Percentiles rank a stretch among this genome's conserved stretches.
phyloP scores from a whole-genome alignment of 148 eudicot species.

The Heliamphora exappendiculata region DNA sequence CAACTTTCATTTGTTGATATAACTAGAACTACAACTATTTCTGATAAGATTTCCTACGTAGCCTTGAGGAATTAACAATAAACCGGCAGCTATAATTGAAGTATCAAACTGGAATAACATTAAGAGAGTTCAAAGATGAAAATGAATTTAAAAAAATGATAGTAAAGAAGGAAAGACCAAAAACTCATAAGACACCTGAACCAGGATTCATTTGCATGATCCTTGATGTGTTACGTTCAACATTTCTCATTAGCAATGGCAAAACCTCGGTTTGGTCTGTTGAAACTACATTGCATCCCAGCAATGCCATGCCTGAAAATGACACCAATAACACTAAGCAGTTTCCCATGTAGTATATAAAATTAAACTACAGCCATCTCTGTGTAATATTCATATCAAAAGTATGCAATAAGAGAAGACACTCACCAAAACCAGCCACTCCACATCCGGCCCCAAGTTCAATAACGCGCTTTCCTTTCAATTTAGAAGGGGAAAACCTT shows the following conservation, averaged over 20 bases:
- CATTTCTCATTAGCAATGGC: conserved; percentile 77
- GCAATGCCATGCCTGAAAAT: conserved; percentile 76
- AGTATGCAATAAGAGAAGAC: conserved; percentile 4
- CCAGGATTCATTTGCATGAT: conserved; percentile 57
- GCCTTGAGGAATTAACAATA: background rate
- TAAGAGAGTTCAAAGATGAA: background rate
- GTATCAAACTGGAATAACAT: background rate
- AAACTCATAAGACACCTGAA: conserved; percentile 29
- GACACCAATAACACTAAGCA: background rate
- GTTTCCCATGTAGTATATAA: background rate
- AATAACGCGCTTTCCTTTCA: conserved; percentile 79
- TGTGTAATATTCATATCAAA: background rate
- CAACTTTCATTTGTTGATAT: background rate
- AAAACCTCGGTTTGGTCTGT: conserved; percentile 91
- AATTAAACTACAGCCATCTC: background rate
- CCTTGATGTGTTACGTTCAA: conserved; percentile 70
- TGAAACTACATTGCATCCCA: conserved; percentile 82
- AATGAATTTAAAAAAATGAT: background rate
- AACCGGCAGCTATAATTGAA: background rate
- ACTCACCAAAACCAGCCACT: conserved; percentile 92
- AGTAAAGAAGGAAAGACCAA: background rate
- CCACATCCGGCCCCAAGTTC: conserved; percentile 99
- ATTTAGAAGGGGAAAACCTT: conserved; percentile 75
- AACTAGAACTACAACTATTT: background rate
- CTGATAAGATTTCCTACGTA: background rate